Evolutionary conservation across 495 filamentous ascomycete species (phyloP).

Genomic region (Lophiotrema nucula): DNA sequence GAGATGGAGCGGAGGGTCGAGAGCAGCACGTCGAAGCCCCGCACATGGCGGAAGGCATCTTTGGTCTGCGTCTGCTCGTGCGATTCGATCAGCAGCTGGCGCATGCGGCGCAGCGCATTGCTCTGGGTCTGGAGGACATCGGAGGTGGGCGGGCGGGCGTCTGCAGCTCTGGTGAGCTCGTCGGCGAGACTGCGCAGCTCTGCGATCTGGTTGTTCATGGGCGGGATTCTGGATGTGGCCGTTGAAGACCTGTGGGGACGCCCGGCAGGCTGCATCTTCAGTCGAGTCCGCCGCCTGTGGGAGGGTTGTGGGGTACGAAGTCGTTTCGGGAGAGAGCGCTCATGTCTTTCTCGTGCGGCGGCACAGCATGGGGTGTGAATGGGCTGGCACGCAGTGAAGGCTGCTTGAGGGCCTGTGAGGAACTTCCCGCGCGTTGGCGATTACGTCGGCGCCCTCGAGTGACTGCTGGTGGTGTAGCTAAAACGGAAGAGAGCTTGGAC

Average conservation of each 20-base stretch:
- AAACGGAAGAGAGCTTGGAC: conserved; percentile 15
- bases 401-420: not conserved
- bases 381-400: not conserved
- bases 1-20: conserved; percentile 65
- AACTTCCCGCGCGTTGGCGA: not conserved
- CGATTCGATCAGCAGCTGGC: conserved; percentile 58
- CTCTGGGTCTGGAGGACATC: conserved; percentile 31
- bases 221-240: conserved; percentile 28
- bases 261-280: conserved; percentile 16
- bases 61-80: conserved; percentile 50
- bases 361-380: not conserved
- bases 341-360: conserved; percentile 7
- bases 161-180: conserved; percentile 25
- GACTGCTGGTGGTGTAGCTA: not conserved
- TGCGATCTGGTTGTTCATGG: conserved; percentile 33
- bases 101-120: conserved; percentile 43
- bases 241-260: conserved; percentile 36
- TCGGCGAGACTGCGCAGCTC: conserved; percentile 33
- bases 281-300: conserved; percentile 20
- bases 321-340: conserved; percentile 12
- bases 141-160: conserved; percentile 18
- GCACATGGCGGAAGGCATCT: conserved; percentile 80
- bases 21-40: conserved; percentile 76
- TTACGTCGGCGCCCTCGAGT: not conserved
- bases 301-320: conserved; percentile 6